A percentile compares a stretch with the other conserved stretches of the same genome.
phyloP scores from a whole-genome alignment of 257 asterid species.

The Plectranthus barbatus region DNA sequence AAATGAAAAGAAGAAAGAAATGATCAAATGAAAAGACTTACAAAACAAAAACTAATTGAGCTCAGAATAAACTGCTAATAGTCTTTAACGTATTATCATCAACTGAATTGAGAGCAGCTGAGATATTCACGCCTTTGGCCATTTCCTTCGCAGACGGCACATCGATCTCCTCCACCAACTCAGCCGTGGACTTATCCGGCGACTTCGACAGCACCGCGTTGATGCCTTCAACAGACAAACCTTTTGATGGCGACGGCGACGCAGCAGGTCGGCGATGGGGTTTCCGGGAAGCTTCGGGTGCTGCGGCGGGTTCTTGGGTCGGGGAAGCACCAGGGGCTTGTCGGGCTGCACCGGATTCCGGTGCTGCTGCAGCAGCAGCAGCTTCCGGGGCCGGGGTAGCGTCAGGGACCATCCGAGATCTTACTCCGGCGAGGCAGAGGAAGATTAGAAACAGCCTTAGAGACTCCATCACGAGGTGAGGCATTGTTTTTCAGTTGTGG shows the following conservation, averaged over 20 bases:
- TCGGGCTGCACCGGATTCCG: neutral
- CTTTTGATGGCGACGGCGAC: neutral
- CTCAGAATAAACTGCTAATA: no score
- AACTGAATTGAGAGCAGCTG: neutral
- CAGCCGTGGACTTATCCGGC: neutral
- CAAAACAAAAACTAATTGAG: no score
- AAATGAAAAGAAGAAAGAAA: no score
- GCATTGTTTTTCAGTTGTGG: neutral
- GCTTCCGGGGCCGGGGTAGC: neutral
- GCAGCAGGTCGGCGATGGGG: neutral
- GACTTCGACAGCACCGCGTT: neutral
- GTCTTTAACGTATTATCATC: neutral
- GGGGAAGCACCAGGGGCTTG: no score
- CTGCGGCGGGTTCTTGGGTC: no score
- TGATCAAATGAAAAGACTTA: no score
- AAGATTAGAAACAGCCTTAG: slow-evolving; percentile 14
- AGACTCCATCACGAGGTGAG: slow-evolving; percentile 9
- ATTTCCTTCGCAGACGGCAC: neutral
- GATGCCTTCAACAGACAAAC: neutral
- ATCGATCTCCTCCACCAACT: neutral
- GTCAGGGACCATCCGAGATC: no score
- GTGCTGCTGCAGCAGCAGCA: neutral
- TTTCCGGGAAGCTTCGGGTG: no score
- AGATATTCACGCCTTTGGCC: neutral
- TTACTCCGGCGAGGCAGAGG: slow-evolving; percentile 8